A percentile compares a stretch with the other conserved stretches of the same genome.
phyloP scores from a whole-genome alignment of 441 rosid genomes.

The Eruca vesicaria region DNA sequence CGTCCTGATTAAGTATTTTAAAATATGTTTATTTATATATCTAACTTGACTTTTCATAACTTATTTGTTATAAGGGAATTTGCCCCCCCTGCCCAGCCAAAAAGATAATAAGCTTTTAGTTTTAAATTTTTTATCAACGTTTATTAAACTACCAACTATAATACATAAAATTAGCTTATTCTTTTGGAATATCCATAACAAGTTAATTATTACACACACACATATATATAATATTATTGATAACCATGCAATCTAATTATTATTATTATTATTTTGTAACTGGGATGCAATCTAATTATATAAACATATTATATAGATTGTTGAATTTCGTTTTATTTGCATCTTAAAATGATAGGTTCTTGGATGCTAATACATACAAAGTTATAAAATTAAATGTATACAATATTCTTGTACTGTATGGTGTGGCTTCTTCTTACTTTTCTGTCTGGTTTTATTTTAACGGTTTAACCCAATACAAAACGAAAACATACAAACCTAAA shows the following conservation, averaged over 20 bases:
- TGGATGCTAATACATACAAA: neutral
- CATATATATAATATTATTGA: neutral
- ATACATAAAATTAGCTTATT: constrained; percentile 33
- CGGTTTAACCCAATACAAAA: neutral
- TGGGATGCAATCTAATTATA: too few relatives aligned
- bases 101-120: constrained; percentile 21
- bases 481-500: neutral
- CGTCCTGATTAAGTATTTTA: constrained; percentile 40
- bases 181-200: constrained; percentile 48
- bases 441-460: neutral
- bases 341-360: neutral
- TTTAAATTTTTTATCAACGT: neutral
- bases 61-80: neutral
- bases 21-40: constrained; percentile 23
- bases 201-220: constrained; percentile 20
- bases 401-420: neutral
- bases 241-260: too few relatives aligned
- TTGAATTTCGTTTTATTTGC: neutral
- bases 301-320: neutral
- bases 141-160: constrained; percentile 37
- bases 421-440: neutral
- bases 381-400: neutral
- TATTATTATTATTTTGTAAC: too few relatives aligned
- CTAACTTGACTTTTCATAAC: constrained; percentile 32
- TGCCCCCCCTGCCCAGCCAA: constrained; percentile 24